Evolutionary conservation across 169 alveolate species (phyloP).

Genomic region (Eimeria tenella): DNA sequence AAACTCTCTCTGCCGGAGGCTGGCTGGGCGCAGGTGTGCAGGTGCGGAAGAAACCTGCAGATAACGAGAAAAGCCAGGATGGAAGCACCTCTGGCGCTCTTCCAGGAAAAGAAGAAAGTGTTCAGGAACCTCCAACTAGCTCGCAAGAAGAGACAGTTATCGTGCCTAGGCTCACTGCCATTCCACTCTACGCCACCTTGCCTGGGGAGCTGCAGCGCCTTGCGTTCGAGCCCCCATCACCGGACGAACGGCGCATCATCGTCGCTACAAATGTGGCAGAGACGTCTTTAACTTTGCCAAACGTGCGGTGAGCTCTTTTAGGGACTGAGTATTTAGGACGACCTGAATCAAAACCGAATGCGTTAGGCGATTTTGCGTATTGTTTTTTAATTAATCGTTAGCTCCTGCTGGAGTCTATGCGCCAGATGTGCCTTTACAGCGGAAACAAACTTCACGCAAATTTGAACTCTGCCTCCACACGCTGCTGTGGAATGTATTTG

Average conservation of each 20-base stretch:
- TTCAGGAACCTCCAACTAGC: background rate
- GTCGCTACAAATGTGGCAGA: slow-evolving; percentile 99
- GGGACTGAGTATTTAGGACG: no score
- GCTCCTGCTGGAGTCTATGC: no score
- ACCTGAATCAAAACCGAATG: background rate
- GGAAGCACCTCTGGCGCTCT: background rate
- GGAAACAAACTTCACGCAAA: no score
- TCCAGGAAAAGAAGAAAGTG: background rate
- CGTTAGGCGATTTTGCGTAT: background rate
- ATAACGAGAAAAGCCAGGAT: background rate
- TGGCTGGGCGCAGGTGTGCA: slow-evolving; percentile 72
- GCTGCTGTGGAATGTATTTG: background rate
- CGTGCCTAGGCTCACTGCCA: slow-evolving; percentile 52
- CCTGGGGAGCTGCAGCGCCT: slow-evolving; percentile 75
- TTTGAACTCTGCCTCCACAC: background rate
- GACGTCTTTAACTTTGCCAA: slow-evolving; percentile 99
- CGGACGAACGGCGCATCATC: slow-evolving; percentile 95
- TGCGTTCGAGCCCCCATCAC: slow-evolving; percentile 91
- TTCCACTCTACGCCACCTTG: slow-evolving; percentile 82
- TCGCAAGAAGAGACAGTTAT: background rate
- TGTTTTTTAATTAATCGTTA: no score
- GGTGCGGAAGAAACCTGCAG: background rate
- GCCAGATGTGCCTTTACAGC: no score
- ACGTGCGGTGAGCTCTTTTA: slow-evolving; percentile 87
- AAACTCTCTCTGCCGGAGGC: slow-evolving; percentile 30